phyloP scores from a whole-genome alignment of 257 asterid species.

The Parsonsia alboflavescens region DNA sequence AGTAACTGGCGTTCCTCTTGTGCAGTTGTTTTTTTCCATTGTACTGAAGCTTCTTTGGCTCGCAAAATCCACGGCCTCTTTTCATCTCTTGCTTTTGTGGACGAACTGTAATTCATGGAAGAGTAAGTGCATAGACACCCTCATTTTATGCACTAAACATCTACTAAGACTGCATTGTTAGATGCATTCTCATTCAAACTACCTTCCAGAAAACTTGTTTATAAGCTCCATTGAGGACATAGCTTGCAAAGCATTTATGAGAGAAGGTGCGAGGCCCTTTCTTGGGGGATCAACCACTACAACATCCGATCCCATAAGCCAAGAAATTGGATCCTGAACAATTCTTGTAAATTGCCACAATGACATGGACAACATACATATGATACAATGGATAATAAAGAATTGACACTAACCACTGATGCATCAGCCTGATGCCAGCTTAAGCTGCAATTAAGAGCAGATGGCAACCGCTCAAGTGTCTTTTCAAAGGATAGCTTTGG shows the following conservation, averaged over 20 bases:
- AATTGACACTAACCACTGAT: constrained; percentile 50
- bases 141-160: not conserved
- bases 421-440: constrained; percentile 96
- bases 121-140: not conserved
- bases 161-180: not conserved
- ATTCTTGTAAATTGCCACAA: not conserved
- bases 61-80: constrained; percentile 91
- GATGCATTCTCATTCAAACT: not conserved
- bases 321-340: constrained; percentile 76
- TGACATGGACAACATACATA: not conserved
- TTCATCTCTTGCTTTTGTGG: constrained; percentile 44
- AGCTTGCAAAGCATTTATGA: constrained; percentile 53
- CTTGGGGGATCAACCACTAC: constrained; percentile 97
- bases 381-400: not conserved
- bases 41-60: constrained; percentile 65
- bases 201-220: constrained; percentile 50
- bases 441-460: constrained; percentile 51
- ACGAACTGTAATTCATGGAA: constrained; percentile 31
- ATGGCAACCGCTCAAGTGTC: constrained; percentile 76
- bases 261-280: constrained; percentile 79
- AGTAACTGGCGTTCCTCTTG: constrained; percentile 46
- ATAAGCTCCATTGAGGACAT: constrained; percentile 39
- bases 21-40: constrained; percentile 27
- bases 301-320: constrained; percentile 90
- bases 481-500: constrained; percentile 76